Base-by-base conservation (phyloP, 345 rosid species). In the Eucalyptus decipiens region DNA sequence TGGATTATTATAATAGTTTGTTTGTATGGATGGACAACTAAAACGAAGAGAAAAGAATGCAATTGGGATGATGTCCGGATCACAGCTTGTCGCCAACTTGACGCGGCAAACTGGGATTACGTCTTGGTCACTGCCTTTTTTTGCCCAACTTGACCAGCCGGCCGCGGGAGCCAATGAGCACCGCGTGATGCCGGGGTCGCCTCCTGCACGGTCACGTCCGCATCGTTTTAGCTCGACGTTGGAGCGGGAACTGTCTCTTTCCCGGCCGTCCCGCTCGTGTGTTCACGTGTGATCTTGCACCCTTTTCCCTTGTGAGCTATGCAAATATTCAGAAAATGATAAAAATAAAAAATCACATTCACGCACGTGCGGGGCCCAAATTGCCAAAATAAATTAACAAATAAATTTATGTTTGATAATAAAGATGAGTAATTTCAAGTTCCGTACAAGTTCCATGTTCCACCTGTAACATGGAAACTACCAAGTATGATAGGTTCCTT, bases 371-470 rank as follows among this genome's bases (percentile, higher is more conserved):
- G 12, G 13, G 3, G 26, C 11, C 62, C 30, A 56, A 56, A 24
- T 23, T 56, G 30, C 30, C 62, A 5, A 56, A 56, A 56, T 56
- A 56, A 56, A 56, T 56, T 56, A 23, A 56, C 3, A 56, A 56
- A 56, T 56, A 24, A 56, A 9, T 56, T 23, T 10, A 0, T 56
- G 30, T 56, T 52, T 0, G 5, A 52, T 21, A 4, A 52, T 52
- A 52, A 5, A 52, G 5, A 0, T 52, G 58, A 19, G 26, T 0
- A 0, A 8, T 52, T 3, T 52, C 2, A 52, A 0, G 5, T 19
- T 52, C 0, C 8, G 1, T 19, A 52, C 58, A 52, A 52, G 2
- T 52, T 52, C 26, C 58, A 52, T 26, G 2, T 52, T 52, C 26
- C 58, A 52, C 58, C 0, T 52, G 1, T 11, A 52, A 52, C 5